Percentiles rank a stretch among this genome's conserved stretches.
Evolutionary conservation across 2,329 filamentous ascomycete genomes (phyloP).

Genomic region (Arthrobotrys iridis): DNA sequence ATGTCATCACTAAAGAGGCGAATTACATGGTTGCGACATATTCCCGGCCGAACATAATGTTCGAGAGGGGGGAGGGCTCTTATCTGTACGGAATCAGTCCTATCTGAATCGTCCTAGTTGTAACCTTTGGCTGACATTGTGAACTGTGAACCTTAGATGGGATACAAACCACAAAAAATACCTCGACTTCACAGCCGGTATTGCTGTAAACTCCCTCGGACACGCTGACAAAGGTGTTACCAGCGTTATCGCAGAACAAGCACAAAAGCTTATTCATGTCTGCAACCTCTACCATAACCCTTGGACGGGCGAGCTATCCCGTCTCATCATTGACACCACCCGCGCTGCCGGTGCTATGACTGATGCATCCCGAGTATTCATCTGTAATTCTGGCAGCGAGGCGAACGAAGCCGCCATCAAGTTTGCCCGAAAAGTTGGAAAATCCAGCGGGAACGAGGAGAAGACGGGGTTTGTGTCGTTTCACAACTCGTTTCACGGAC

Average conservation of each 20-base stretch:
- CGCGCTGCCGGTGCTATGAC: conserved; percentile 82
- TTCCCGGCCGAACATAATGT: conserved; percentile 86
- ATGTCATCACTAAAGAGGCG: conserved; percentile 63
- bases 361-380: conserved; percentile 80
- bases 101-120: background rate
- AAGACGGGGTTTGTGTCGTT: conserved; percentile 93
- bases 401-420: conserved; percentile 98
- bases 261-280: conserved; percentile 82
- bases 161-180: conserved; percentile 90
- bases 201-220: conserved; percentile 91
- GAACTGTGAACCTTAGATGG: conserved; percentile 64
- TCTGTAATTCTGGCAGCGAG: conserved; percentile 96
- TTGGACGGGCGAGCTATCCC: conserved; percentile 89
- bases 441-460: conserved; percentile 67
- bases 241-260: conserved; percentile 79
- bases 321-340: conserved; percentile 84
- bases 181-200: conserved; percentile 93
- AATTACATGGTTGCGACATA: conserved; percentile 98
- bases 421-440: conserved; percentile 91
- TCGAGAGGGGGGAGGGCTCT: conserved; percentile 85
- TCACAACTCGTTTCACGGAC: conserved; percentile 90
- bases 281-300: conserved; percentile 98
- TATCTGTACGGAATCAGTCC: conserved; percentile 67
- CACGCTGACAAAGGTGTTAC: conserved; percentile 85
- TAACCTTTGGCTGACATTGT: background rate